Evolutionary conservation across 2,329 filamentous ascomycete genomes (phyloP).

Genomic region (Ceratocystis lukuohia): DNA sequence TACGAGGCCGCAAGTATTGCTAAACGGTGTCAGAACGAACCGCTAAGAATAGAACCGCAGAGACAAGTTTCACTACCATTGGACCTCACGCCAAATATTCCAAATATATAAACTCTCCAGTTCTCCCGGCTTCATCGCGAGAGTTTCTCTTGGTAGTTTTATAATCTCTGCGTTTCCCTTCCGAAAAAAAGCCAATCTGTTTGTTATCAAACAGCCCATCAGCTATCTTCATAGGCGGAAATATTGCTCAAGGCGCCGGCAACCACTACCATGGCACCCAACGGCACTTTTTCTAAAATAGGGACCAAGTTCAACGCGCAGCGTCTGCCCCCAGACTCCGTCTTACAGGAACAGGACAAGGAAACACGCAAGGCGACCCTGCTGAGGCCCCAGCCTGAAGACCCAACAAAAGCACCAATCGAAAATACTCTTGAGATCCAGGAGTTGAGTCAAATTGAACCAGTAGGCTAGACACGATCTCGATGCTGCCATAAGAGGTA

Average conservation of each 20-base stretch:
- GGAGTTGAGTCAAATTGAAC: slow-evolving; percentile 60
- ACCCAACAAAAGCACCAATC: slow-evolving; percentile 62
- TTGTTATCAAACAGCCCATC: too few species aligned
- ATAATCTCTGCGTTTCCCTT: too few species aligned
- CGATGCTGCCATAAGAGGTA: too few species aligned
- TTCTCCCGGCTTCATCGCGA: too few species aligned
- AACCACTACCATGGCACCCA: slow-evolving; percentile 8
- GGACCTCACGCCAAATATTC: too few species aligned
- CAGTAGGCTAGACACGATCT: slow-evolving; percentile 33
- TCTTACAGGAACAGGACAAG: background rate
- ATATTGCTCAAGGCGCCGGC: background rate
- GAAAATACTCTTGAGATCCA: slow-evolving; percentile 84
- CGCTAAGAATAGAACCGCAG: too few species aligned
- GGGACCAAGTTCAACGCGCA: background rate
- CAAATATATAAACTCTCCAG: too few species aligned
- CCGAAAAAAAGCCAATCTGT: too few species aligned
- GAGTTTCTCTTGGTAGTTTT: background rate
- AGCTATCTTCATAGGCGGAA: too few species aligned
- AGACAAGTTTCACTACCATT: too few species aligned
- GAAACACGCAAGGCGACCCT: slow-evolving; percentile 29
- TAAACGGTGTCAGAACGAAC: too few species aligned
- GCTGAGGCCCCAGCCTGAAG: slow-evolving; percentile 57
- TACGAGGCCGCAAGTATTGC: too few species aligned
- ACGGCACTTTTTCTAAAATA: slow-evolving; percentile 1
- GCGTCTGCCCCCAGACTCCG: background rate